Evolutionary conservation across 2,329 filamentous ascomycete species (phyloP).

Genomic region (Cercospora brassicicola): DNA sequence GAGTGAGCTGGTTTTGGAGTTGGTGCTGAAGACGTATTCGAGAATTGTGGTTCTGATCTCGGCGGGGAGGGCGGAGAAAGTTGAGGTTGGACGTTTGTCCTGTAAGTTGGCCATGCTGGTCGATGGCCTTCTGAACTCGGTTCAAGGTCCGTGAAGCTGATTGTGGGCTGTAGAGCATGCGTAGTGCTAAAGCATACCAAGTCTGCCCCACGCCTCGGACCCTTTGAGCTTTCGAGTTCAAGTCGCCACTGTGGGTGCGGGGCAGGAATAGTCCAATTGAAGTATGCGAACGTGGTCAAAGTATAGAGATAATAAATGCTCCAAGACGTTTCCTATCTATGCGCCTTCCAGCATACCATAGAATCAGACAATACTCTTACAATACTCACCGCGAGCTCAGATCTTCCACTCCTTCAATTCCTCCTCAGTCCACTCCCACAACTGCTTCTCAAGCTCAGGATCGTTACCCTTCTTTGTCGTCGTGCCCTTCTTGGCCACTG

Average conservation of each 20-base stretch:
- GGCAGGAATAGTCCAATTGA: not conserved
- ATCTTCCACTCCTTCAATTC: constrained; percentile 20
- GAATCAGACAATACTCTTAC: not conserved
- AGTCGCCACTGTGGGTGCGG: not conserved
- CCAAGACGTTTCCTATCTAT: not conserved
- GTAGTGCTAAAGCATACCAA: not conserved
- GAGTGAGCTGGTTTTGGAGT: constrained; percentile 18
- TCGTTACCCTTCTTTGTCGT: constrained; percentile 29
- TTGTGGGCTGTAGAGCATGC: not conserved
- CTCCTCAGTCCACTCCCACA: constrained; percentile 43
- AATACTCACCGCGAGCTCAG: not conserved
- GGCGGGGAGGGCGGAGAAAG: constrained; percentile 32
- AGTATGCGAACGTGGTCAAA: not conserved
- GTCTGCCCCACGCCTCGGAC: not conserved
- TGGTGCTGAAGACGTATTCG: constrained; percentile 32
- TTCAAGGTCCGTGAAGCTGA: not conserved
- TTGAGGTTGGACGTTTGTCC: not conserved
- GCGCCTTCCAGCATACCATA: not conserved
- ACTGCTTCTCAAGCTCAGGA: constrained; percentile 27
- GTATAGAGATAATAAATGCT: not conserved
- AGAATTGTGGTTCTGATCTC: constrained; percentile 43
- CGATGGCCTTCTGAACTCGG: not conserved
- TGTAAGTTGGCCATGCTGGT: not conserved
- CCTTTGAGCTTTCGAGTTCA: not conserved
- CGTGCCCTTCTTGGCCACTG: constrained; percentile 38